Evolutionary conservation across 2,329 filamentous ascomycete genomes (phyloP), one percentile per base, ranked within the genome.

Genomic region (Orbilia javanica): DNA sequence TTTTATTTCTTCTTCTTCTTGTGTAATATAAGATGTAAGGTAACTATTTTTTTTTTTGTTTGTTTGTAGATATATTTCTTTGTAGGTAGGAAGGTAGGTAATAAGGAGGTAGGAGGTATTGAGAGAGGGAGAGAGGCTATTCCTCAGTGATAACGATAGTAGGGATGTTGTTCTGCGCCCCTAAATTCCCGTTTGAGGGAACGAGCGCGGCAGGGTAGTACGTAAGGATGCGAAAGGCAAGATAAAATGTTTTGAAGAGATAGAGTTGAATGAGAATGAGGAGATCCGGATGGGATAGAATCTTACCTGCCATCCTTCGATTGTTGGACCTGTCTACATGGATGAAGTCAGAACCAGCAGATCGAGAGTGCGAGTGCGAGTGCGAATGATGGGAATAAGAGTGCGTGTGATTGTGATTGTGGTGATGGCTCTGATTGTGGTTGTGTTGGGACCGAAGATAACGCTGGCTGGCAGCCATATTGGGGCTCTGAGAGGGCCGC

Each of bases 241-340:
- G 67, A 67, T 67, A 78, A 48, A 78, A 64, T 13, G 42, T 25
- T 65, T 78, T 78, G 63, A 78, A 55, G 13, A 78, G 74, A 67
- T 78, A 78, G n/a, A 78, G 29, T 44, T 78, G 74, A 55, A 77
- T 39, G 5, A 77, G 67, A 34, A 77, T 46, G 10, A 71, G 8
- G 52, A 77, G 39, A 22, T 77, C 73, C 36, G 73, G 73, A 53
- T 77, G 73, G 20, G 66, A 70, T 22, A 77, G 50, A 31, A 29
- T 65, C 74, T 78, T 78, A 78, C 74, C 74, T 78, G 74, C 74
- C 74, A 78, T 78, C 62, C 74, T 71, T 66, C 74, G 74, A 46
- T 78, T 78, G 31, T 78, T 78, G 42, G 74, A 78, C 60, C 74
- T 72, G 67, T 78, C 74, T 70, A 78, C 74, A 71, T 78, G 74